phyloP scores from a whole-genome alignment of 2,329 filamentous ascomycete species.

The Gliomastix tumulicola region DNA sequence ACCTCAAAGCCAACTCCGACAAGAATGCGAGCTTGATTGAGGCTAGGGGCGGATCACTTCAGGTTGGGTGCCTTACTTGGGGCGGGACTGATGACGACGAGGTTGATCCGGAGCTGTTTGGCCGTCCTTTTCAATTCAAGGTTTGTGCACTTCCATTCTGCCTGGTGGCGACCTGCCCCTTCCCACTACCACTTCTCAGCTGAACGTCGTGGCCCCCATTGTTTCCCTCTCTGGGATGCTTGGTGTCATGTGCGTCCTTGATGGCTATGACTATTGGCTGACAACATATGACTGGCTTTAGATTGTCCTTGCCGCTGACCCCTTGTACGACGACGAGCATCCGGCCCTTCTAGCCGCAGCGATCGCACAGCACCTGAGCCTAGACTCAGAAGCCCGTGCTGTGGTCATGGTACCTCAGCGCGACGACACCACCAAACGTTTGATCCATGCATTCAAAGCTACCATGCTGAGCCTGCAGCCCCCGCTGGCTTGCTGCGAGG shows the following conservation, averaged over 20 bases:
- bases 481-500: constrained; percentile 44
- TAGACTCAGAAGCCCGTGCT: constrained; percentile 50
- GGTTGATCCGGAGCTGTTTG: constrained; percentile 36
- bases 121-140: constrained; percentile 42
- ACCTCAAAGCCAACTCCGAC: constrained; percentile 67
- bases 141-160: constrained; percentile 17
- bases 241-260: background rate
- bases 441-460: constrained; percentile 56
- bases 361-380: constrained; percentile 60
- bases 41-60: constrained; percentile 46
- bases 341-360: constrained; percentile 66
- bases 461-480: constrained; percentile 47
- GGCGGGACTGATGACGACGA: constrained; percentile 38
- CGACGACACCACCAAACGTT: constrained; percentile 55
- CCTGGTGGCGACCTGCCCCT: too few relatives aligned
- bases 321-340: constrained; percentile 80
- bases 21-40: constrained; percentile 54
- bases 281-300: too few relatives aligned
- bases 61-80: constrained; percentile 70
- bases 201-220: too few relatives aligned
- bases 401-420: constrained; percentile 78
- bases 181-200: too few relatives aligned
- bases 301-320: constrained; percentile 78
- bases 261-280: too few relatives aligned
- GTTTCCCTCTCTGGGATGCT: too few relatives aligned